Conservation (phyloP, 2,329 filamentous ascomycete species). For the Ambrosiella beaveri region DNA sequence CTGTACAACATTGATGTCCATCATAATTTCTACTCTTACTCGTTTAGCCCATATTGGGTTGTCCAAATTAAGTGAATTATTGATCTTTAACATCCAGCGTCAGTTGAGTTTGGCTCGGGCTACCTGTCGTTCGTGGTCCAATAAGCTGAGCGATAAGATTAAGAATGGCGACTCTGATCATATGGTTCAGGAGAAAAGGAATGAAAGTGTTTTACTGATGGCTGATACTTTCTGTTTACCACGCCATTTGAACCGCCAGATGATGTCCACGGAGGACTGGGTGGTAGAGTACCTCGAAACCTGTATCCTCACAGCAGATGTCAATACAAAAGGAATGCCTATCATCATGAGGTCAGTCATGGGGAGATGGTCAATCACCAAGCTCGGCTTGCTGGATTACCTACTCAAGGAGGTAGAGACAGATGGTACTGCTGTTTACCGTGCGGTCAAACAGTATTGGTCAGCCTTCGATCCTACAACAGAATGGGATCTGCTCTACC, state of each 20-base stretch:
- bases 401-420: neutral
- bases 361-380: neutral
- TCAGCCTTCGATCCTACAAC: neutral
- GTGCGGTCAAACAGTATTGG: neutral
- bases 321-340: neutral
- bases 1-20: constrained; percentile 23
- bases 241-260: neutral
- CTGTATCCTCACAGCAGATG: neutral
- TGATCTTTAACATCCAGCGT: too few species aligned
- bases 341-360: neutral
- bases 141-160: neutral
- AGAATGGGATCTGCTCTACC: neutral
- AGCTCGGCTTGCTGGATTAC: neutral
- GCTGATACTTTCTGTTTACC: constrained; percentile 1
- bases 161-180: neutral
- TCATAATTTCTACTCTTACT: constrained; percentile 24
- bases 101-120: neutral
- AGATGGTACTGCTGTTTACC: neutral
- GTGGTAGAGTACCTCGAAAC: neutral
- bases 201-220: neutral
- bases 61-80: neutral
- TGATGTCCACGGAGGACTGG: neutral
- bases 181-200: neutral
- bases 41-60: constrained; percentile 21
- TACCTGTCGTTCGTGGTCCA: neutral